Evolutionary conservation across 1,139 yeast species (phyloP), one percentile per base, ranked within the genome.

Genomic region (Hanseniaspora gamundiae): DNA sequence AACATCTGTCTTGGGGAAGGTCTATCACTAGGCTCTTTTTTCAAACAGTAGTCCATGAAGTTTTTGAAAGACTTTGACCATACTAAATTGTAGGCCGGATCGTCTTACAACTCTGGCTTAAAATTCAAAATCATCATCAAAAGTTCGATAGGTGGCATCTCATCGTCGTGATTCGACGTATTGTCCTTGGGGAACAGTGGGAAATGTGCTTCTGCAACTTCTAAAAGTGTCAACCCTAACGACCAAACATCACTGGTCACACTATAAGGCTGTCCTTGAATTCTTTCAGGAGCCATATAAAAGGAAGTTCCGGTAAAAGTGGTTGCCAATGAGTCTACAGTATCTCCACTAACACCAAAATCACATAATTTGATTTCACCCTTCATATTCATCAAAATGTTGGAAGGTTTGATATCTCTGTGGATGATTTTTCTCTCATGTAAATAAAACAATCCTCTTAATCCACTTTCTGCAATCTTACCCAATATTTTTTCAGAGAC

Each of bases 261-360:
- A 11, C 94, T 81, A 57, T 91, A 91, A 1, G 95, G 91, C 56
- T 86, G 88, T 29, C 96, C 96, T 67, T 84, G 85, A 40, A 91
- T 87, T 54, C 98, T 72, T 61, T 91, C 98, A 0, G 98, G 98
- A 0, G 97, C 97, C 98, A 91, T 91, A 62, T 91, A 91, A 60
- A 85, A 88, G 20, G 94, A 88, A 0, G 98, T 91, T 0, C 98
- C 98, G 0, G 95, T 93, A 59, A 88, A 91, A 0, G 98, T 91
- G 1, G 95, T 84, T 2, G 97, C 97, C 42, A 91, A 67, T 0
- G 96, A 86, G 60, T 88, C 82, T 21, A 88, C 96, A 13, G 91
- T 95, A 57, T 87, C 95, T 10, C 98, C 97, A 55, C 94, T 81
- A 29, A 91, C 98, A n/a, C 98, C 98, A 66, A 91, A 91, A 66